Conservation (phyloP, 768 basidiomycete genomes). For the Xerocomellus chrysenteron region DNA sequence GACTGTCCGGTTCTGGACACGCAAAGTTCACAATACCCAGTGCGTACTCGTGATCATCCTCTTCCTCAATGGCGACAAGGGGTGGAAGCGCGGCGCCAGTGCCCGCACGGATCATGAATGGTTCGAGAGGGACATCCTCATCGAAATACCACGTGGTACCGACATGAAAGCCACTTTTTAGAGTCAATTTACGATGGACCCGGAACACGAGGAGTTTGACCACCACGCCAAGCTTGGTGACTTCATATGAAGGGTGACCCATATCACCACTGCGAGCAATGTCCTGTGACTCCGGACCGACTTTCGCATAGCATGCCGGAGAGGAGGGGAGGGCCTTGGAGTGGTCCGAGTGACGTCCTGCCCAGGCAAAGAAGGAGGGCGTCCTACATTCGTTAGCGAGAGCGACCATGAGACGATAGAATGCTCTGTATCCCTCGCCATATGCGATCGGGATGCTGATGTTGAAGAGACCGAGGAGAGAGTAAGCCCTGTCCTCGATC, state of each 20-base stretch:
- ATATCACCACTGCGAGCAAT: background rate
- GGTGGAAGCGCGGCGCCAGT: conserved; percentile 6
- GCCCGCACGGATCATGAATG: conserved; percentile 3
- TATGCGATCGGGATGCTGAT: conserved; percentile 13
- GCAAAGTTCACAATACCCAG: conserved; percentile 8
- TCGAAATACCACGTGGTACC: conserved; percentile 5
- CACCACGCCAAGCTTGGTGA: conserved; percentile 15
- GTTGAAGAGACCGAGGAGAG: conserved; percentile 11
- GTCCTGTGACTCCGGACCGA: background rate
- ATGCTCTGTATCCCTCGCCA: conserved; percentile 7
- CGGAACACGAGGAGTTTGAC: conserved; percentile 9
- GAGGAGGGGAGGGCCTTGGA: conserved; percentile 11
- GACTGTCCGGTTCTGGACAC: background rate
- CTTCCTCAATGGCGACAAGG: background rate
- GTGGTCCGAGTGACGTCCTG: conserved; percentile 5
- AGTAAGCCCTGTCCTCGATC: conserved; percentile 5
- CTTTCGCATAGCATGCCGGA: conserved; percentile 4
- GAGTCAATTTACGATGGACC: conserved; percentile 2
- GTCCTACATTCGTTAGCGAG: conserved; percentile 9
- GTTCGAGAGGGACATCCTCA: background rate
- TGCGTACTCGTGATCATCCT: background rate
- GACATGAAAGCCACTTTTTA: conserved; percentile 5
- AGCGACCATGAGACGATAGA: conserved; percentile 12
- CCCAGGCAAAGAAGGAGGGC: conserved; percentile 14
- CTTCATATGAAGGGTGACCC: conserved; percentile 10